Evolutionary conservation across 2,329 filamentous ascomycete genomes (phyloP).

Genomic region (Phaeosphaeriaceae sp.): DNA sequence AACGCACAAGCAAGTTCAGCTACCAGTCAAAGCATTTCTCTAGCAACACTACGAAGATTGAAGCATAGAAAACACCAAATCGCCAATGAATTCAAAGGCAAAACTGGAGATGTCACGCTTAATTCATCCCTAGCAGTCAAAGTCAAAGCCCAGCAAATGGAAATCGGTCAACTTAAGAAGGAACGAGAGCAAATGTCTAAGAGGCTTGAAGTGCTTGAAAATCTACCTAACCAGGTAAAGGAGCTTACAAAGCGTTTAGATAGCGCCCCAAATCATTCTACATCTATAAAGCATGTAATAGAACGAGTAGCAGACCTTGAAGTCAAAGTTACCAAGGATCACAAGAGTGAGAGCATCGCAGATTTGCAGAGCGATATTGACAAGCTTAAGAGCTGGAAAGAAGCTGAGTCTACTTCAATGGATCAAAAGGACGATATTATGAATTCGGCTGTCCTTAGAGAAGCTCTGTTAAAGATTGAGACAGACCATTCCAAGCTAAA

Average conservation of each 20-base stretch:
- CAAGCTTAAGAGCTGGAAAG: slow-evolving; percentile 2
- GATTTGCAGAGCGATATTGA: neutral
- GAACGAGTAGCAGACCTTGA: neutral
- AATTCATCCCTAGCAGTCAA: neutral
- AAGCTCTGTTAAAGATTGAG: no score
- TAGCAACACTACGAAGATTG: slow-evolving; percentile 12
- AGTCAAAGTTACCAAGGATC: neutral
- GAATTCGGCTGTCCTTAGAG: neutral
- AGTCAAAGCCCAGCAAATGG: slow-evolving; percentile 7
- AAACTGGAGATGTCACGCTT: neutral
- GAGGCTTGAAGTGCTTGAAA: neutral
- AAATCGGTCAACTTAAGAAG: slow-evolving; percentile 12
- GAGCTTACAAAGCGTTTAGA: no score
- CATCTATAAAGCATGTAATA: neutral
- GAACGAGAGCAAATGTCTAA: slow-evolving; percentile 2
- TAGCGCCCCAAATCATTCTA: no score
- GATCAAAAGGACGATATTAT: neutral
- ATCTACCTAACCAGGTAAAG: neutral
- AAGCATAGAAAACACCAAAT: slow-evolving; percentile 10
- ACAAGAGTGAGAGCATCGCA: neutral
- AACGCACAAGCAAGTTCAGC: neutral
- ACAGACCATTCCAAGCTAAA: no score
- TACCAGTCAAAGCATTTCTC: neutral
- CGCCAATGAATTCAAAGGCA: neutral
- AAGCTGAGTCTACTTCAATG: neutral